A percentile compares a stretch with the other conserved stretches of the same genome.
These are phyloP conservation scores for Cytospora piceicola DNA, from an alignment of 2,329 filamentous ascomycete genomes.

Conservation along the genomic window DNA sequence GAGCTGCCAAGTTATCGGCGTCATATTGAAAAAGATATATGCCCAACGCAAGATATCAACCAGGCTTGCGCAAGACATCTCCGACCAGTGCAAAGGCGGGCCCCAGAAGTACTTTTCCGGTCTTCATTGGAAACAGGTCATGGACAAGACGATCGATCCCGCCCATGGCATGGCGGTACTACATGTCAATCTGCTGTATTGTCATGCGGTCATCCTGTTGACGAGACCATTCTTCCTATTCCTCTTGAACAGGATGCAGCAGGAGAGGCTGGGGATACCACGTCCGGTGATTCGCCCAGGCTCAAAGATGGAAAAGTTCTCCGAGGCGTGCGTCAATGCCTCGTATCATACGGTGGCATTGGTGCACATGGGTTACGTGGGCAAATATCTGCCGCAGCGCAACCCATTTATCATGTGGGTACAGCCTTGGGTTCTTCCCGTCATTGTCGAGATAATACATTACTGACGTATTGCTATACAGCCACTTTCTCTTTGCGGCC, in stretches of 20 bases:
- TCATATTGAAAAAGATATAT: slow-evolving; percentile 63
- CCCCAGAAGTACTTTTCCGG: slow-evolving; percentile 50
- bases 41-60: slow-evolving; percentile 62
- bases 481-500: slow-evolving; percentile 61
- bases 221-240: slow-evolving; percentile 68
- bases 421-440: slow-evolving; percentile 14
- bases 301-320: slow-evolving; percentile 50
- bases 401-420: slow-evolving; percentile 63
- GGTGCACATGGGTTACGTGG: slow-evolving; percentile 49
- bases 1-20: slow-evolving; percentile 61
- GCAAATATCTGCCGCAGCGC: slow-evolving; percentile 51
- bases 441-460: not conserved
- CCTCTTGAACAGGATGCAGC: slow-evolving; percentile 51
- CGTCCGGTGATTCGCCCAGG: slow-evolving; percentile 38
- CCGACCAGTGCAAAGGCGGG: slow-evolving; percentile 57
- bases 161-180: slow-evolving; percentile 61
- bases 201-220: slow-evolving; percentile 65
- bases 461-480: slow-evolving; percentile 36
- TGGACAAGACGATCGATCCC: slow-evolving; percentile 44
- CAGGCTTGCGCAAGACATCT: slow-evolving; percentile 59
- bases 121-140: slow-evolving; percentile 57
- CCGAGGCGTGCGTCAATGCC: slow-evolving; percentile 55
- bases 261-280: slow-evolving; percentile 38
- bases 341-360: slow-evolving; percentile 55
- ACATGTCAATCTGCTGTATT: slow-evolving; percentile 65